Base-by-base conservation (phyloP, 768 basidiomycete species). In the Lyophyllum atratum region DNA sequence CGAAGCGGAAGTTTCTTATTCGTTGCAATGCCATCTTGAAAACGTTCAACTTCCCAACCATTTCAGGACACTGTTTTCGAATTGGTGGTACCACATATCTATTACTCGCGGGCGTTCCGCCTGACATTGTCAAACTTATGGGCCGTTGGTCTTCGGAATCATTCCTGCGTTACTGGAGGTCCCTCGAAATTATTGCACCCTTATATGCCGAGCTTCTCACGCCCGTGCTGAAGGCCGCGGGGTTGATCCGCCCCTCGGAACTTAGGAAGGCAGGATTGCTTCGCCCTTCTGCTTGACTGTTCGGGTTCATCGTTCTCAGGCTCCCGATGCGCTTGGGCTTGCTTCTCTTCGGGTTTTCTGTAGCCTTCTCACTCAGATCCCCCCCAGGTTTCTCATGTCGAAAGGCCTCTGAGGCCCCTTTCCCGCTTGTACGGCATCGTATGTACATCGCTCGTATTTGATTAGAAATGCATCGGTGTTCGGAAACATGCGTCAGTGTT, bases 71-170 rank as follows among this genome's bases (percentile, higher is more conserved):
- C 44, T 53, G 55, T 11, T 71, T 71, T 43, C 50, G 60, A 1
- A 71, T 71, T 33, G 66, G 67, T 3, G 61, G 70, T 0, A 65
- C 67, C 0, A 66, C 68, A 0, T 52, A 65, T 25, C 61, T 70
- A 1, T 54, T 72, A 0, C 51, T 70, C 0, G 24, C n/a, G 0
- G 66, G 66, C 0, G 56, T 64, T 0, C 65, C 64, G 0, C 69
- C 72, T 2, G 67, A 74, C n/a, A 45, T 72, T 0, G 68, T 75
- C 15, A 64, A 65, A 4, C 52, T 62, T 0, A 61, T 68, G 45
- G 73, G 71, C 0, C 61, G 67, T 0, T 75, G 73, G 71, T 59
- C 60, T 25, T 69, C 63, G 4, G 29, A 55, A 37, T 57, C 66
- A 5, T 71, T 43, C 42, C 42, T 43, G 7, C 22, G 42, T 11